Evolutionary conservation across 2,329 filamentous ascomycete genomes (phyloP), one percentile per base, ranked within the genome.

Genomic region (Harringtonia lauricola): DNA sequence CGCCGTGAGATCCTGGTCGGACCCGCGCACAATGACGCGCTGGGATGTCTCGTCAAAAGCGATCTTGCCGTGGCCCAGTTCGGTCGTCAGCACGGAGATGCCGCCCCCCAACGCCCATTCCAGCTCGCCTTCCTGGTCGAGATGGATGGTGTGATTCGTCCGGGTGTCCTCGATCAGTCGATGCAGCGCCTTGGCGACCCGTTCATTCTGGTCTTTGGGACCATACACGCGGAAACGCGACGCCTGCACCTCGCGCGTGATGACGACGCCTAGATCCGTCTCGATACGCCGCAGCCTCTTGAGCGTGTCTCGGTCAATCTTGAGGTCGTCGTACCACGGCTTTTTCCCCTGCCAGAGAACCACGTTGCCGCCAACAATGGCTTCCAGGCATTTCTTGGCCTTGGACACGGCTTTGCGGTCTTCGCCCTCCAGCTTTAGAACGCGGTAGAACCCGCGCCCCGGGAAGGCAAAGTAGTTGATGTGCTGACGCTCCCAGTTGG

Each of bases 381-480:
- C 44, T 7, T 63, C 55, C 6, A 67, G 50, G 5, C 36, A 46
- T 3, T 54, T 49, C 35, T 60, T 62, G 2, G 62, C 61, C 9
- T 47, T 44, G 2, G 54, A 55, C 6, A 67, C 57, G 2, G 50
- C 46, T 36, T 55, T 52, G 6, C 48, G 47, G 19, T 50, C 44
- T 5, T 59, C 54, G 0, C 65, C 61, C 47, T 66, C 64, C 17
- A 69, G 48, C 43, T 60, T 63, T 24, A 70, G 44, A 4, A 57
- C 53, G 5, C 53, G 55, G 34, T 61, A 58, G 36, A 4, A 15
- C 52, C 55, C 19, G 55, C 49, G 2, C 42, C 45, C 10, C 3
- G 17, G 28, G n/a, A 30, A 43, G 19, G 53, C 36, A 17, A 29
- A 54, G 39, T 60, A 55, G 24, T 37, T 44, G 17, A 61, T 12